phyloP scores from a whole-genome alignment of 1,139 yeast species.

The Kluyveromyces marxianus region DNA sequence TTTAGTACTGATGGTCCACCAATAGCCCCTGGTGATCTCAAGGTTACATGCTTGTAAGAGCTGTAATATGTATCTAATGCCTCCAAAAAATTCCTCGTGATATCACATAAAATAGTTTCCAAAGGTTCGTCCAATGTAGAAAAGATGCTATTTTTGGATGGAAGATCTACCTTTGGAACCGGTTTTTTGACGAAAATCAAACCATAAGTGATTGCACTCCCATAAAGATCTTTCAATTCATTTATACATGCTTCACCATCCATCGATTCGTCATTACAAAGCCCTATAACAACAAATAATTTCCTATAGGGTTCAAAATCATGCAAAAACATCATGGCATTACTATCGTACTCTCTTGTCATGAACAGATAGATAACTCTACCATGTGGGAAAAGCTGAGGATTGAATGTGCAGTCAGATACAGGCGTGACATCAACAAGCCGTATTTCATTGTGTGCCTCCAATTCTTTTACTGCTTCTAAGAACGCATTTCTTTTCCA shows the following conservation, averaged over 20 bases:
- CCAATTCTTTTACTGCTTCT: conserved; percentile 40
- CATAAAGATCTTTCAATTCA: conserved; percentile 34
- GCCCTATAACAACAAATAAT: conserved; percentile 58
- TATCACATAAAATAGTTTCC: conserved; percentile 68
- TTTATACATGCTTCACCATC: conserved; percentile 26
- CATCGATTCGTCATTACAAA: conserved; percentile 11
- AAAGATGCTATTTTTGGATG: conserved; percentile 10
- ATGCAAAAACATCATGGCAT: conserved; percentile 52
- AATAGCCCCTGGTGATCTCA: conserved; percentile 65
- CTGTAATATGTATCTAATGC: conserved; percentile 63
- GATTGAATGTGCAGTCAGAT: conserved; percentile 59
- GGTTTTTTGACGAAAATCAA: conserved; percentile 31
- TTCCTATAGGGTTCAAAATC: conserved; percentile 89
- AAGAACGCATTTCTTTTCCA: conserved; percentile 43
- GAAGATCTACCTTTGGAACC: neutral
- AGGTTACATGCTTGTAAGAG: conserved; percentile 61
- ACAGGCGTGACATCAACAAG: conserved; percentile 69
- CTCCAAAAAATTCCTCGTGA: conserved; percentile 55
- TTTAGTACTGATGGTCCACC: conserved; percentile 40
- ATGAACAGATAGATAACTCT: conserved; percentile 42
- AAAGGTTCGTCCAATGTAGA: conserved; percentile 27
- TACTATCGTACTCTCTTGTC: conserved; percentile 41
- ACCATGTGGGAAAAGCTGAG: conserved; percentile 80
- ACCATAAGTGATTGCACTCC: conserved; percentile 58
- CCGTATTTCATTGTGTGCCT: conserved; percentile 54